Percentiles rank a stretch among this genome's conserved stretches.
Evolutionary conservation across 2,329 filamentous ascomycete species (phyloP).

Genomic region (Pseudocercospora fuligena): DNA sequence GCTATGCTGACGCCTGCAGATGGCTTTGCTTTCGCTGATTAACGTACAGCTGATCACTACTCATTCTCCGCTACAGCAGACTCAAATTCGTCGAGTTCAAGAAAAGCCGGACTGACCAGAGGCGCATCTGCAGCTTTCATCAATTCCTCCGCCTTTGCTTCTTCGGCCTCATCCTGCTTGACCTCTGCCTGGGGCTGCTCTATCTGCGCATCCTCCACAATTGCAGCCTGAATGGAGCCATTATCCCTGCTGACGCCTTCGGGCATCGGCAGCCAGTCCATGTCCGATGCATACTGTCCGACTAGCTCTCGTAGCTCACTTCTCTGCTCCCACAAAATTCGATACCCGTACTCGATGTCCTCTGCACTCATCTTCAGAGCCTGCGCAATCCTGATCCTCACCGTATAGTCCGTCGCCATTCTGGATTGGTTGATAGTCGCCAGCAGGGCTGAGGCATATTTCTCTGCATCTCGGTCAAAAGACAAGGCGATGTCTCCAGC

Average conservation of each 20-base stretch:
- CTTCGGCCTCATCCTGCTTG: not conserved
- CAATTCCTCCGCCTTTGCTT: constrained; percentile 17
- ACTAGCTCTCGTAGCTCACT: constrained; percentile 18
- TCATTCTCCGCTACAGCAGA: constrained; percentile 25
- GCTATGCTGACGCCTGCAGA: not conserved
- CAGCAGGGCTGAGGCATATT: constrained; percentile 13
- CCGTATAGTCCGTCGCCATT: not conserved
- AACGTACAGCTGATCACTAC: constrained; percentile 6
- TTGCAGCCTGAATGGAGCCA: not conserved
- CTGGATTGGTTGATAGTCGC: not conserved
- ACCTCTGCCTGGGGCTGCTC: not conserved
- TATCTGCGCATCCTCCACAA: not conserved
- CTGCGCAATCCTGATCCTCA: constrained; percentile 2
- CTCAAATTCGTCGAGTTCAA: constrained; percentile 29
- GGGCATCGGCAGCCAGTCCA: constrained; percentile 18
- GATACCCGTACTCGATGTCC: constrained; percentile 24
- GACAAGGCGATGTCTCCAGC: constrained; percentile 17
- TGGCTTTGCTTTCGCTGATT: not conserved
- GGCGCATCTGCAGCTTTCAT: constrained; percentile 8
- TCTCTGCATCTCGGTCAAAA: constrained; percentile 16
- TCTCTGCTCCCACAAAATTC: constrained; percentile 22
- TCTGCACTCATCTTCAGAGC: constrained; percentile 17
- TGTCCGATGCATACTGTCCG: constrained; percentile 15
- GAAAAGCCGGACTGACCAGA: constrained; percentile 8
- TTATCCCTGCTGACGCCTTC: not conserved